Conservation (phyloP, 768 basidiomycete species). For the Psilocybe cyanescens region DNA sequence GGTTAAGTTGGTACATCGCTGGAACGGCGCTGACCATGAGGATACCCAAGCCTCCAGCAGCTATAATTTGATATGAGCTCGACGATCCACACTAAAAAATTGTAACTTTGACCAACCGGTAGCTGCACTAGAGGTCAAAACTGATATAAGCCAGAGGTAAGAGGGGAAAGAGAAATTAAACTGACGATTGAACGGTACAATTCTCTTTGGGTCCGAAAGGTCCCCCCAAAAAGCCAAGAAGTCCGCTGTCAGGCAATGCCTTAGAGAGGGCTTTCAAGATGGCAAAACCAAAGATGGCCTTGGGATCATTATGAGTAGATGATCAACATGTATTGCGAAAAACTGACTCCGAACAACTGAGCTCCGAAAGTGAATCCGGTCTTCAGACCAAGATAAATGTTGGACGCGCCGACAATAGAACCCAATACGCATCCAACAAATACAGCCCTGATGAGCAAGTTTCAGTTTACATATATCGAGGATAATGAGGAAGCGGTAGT, state of each 20-base stretch:
- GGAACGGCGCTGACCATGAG: slow-evolving; percentile 64
- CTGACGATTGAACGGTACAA: slow-evolving; percentile 59
- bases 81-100: not conserved
- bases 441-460: slow-evolving; percentile 37
- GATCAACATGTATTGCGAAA: not conserved
- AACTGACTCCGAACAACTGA: slow-evolving; percentile 58
- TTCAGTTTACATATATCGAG: too few relatives aligned
- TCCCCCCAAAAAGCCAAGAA: slow-evolving; percentile 54
- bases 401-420: slow-evolving; percentile 60
- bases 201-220: slow-evolving; percentile 71
- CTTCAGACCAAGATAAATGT: slow-evolving; percentile 71
- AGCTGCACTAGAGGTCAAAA: slow-evolving; percentile 40
- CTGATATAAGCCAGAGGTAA: not conserved
- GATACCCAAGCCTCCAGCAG: slow-evolving; percentile 62
- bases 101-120: slow-evolving; percentile 36
- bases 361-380: slow-evolving; percentile 72
- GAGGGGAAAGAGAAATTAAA: not conserved
- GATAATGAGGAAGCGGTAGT: not conserved
- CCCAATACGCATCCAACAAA: slow-evolving; percentile 55
- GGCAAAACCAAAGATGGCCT: slow-evolving; percentile 62
- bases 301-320: not conserved
- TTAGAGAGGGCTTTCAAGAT: slow-evolving; percentile 61
- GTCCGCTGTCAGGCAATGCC: slow-evolving; percentile 47
- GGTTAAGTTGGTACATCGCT: slow-evolving; percentile 59
- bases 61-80: slow-evolving; percentile 26